Evolutionary conservation across 306 rosid genomes (phyloP).

Genomic region (Castanospermum australe): DNA sequence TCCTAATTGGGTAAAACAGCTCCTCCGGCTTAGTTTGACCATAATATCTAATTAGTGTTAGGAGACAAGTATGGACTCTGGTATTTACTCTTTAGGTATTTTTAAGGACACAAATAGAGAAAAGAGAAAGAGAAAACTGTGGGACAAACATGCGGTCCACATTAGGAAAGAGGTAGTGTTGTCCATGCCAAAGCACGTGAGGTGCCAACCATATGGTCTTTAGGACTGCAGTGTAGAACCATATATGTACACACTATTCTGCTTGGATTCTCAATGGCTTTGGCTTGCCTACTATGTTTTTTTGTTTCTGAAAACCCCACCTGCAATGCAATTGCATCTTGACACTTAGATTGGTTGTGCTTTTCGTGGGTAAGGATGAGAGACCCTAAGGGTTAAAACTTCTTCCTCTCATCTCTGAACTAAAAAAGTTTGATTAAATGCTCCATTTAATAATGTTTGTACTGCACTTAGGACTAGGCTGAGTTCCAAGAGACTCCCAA

Average conservation of each 20-base stretch:
- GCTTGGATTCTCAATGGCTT: not conserved
- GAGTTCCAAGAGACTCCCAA: too few relatives aligned
- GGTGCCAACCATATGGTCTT: slow-evolving; percentile 5
- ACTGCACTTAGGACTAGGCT: not conserved
- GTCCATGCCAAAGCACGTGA: slow-evolving; percentile 26
- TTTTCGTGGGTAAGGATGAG: not conserved
- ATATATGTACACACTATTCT: not conserved
- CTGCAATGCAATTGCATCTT: slow-evolving; percentile 4
- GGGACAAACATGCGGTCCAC: slow-evolving; percentile 10
- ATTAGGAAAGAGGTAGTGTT: slow-evolving; percentile 10
- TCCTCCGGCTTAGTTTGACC: not conserved
- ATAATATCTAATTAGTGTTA: not conserved
- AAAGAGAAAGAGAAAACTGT: not conserved
- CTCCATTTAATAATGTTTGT: slow-evolving; percentile 19
- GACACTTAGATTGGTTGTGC: not conserved
- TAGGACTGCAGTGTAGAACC: slow-evolving; percentile 7
- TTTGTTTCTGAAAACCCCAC: not conserved
- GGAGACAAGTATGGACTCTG: too few relatives aligned
- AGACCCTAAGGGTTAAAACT: not conserved
- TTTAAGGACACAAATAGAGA: not conserved
- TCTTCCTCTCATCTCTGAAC: not conserved
- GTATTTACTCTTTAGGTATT: not conserved
- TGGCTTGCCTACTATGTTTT: not conserved
- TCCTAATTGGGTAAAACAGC: not conserved
- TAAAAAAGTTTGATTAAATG: not conserved